Evolutionary conservation across 2,329 filamentous ascomycete species (phyloP).

Genomic region (Fusarium sp.): DNA sequence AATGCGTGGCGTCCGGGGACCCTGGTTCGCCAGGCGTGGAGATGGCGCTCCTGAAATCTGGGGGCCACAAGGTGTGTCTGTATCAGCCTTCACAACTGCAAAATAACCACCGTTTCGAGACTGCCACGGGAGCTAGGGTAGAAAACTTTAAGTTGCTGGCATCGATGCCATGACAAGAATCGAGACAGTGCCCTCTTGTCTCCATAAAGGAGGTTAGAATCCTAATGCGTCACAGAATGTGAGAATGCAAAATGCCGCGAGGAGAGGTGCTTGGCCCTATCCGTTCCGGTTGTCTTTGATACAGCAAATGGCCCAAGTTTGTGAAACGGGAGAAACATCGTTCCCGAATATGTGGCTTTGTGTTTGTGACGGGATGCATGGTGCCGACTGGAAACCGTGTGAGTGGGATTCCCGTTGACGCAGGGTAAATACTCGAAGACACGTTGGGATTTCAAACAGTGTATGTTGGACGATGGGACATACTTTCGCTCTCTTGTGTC

Average conservation of each 20-base stretch:
- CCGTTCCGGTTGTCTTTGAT: not conserved
- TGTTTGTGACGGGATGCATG: slow-evolving; percentile 19
- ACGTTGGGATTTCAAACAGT: not conserved
- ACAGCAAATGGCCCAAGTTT: not conserved
- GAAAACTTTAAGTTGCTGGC: slow-evolving; percentile 5
- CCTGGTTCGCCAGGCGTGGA: slow-evolving; percentile 23
- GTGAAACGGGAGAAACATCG: slow-evolving; percentile 6
- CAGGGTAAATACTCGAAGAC: not conserved
- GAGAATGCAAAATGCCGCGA: not conserved
- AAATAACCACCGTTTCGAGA: slow-evolving; percentile 16
- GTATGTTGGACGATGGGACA: not conserved
- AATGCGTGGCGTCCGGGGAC: slow-evolving; percentile 26
- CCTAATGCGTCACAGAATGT: not conserved
- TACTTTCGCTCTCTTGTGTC: slow-evolving; percentile 3
- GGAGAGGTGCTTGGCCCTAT: not conserved
- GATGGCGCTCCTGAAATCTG: slow-evolving; percentile 45
- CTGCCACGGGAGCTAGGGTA: slow-evolving; percentile 15
- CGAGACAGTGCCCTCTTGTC: not conserved
- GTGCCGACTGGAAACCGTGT: slow-evolving; percentile 34
- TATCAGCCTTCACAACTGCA: slow-evolving; percentile 3
- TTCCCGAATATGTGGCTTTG: slow-evolving; percentile 8
- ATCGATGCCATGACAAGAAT: not conserved
- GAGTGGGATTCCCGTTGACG: slow-evolving; percentile 17
- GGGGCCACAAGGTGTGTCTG: slow-evolving; percentile 37
- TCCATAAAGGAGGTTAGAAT: not conserved